Conservation (phyloP, 768 basidiomycete genomes). For the Leccinum imitatum region DNA sequence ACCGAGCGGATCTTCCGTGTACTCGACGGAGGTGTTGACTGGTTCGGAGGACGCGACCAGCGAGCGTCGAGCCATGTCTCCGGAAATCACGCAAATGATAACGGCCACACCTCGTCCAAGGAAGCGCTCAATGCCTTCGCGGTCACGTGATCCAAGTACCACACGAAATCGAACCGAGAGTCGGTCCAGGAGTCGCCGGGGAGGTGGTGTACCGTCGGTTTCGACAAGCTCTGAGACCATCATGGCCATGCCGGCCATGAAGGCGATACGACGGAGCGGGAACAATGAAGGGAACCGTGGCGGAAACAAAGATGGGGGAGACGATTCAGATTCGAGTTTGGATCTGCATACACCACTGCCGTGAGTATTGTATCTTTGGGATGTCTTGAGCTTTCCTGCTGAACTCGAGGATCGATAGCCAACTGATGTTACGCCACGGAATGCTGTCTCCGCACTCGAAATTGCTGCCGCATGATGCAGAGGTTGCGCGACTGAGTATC, state of each 20-base stretch:
- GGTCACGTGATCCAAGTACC: constrained; percentile 25
- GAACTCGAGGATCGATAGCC: constrained; percentile 35
- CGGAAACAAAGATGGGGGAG: constrained; percentile 31
- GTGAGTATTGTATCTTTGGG: constrained; percentile 40
- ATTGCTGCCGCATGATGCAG: constrained; percentile 40
- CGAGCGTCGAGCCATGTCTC: constrained; percentile 29
- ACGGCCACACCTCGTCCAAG: constrained; percentile 39
- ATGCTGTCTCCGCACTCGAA: constrained; percentile 67
- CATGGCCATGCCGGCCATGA: constrained; percentile 1
- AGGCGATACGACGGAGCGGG: constrained; percentile 1
- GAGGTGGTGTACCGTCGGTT: constrained; percentile 11
- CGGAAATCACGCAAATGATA: constrained; percentile 42
- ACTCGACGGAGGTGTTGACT: constrained; percentile 13
- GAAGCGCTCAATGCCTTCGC: constrained; percentile 23
- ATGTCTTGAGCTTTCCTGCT: neutral
- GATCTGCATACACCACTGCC: constrained; percentile 70
- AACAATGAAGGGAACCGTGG: neutral
- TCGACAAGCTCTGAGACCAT: constrained; percentile 8
- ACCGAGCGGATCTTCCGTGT: constrained; percentile 18
- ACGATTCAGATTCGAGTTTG: constrained; percentile 61
- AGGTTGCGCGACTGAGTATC: constrained; percentile 27
- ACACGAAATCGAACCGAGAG: constrained; percentile 19
- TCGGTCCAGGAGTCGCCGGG: constrained; percentile 4
- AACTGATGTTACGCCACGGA: constrained; percentile 66
- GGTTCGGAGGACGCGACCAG: constrained; percentile 7